Percentiles rank a stretch among this genome's conserved stretches.
These are phyloP conservation scores for Puccinia brachypodii DNA, from an alignment of 1,284 basidiomycete genomes.

Conservation along the genomic window DNA sequence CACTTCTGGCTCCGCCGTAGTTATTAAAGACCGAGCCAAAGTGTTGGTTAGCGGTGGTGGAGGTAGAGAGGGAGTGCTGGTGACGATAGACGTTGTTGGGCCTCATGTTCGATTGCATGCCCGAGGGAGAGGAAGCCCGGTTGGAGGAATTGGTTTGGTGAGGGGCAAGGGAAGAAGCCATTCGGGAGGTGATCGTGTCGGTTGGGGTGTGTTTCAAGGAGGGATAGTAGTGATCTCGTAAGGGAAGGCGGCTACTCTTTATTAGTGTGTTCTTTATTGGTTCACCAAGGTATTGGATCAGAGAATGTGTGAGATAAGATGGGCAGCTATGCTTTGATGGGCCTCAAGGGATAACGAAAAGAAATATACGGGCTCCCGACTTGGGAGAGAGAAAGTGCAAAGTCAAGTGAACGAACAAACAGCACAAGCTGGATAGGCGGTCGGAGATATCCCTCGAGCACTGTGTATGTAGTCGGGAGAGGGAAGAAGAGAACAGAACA, in stretches of 20 bases:
- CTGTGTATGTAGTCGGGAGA: no score
- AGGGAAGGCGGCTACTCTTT: background rate
- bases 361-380: no score
- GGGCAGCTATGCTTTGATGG: background rate
- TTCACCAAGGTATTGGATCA: background rate
- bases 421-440: background rate
- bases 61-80: constrained; percentile 29
- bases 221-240: background rate
- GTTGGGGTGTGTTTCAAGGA: background rate
- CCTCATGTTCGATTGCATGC: constrained; percentile 8
- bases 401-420: background rate
- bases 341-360: no score
- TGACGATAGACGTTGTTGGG: constrained; percentile 11
- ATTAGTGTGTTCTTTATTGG: background rate
- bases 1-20: constrained; percentile 4
- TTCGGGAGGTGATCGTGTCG: background rate
- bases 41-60: constrained; percentile 9
- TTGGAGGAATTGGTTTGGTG: background rate
- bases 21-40: constrained; percentile 14
- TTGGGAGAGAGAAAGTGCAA: no score
- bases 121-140: constrained; percentile 17
- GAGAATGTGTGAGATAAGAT: background rate
- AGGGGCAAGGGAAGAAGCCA: constrained; percentile 1
- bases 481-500: background rate
- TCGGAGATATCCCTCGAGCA: no score